Percentiles rank a stretch among this genome's conserved stretches.
phyloP scores from a whole-genome alignment of 106 monocot species.

The Platanthera zijinensis region DNA sequence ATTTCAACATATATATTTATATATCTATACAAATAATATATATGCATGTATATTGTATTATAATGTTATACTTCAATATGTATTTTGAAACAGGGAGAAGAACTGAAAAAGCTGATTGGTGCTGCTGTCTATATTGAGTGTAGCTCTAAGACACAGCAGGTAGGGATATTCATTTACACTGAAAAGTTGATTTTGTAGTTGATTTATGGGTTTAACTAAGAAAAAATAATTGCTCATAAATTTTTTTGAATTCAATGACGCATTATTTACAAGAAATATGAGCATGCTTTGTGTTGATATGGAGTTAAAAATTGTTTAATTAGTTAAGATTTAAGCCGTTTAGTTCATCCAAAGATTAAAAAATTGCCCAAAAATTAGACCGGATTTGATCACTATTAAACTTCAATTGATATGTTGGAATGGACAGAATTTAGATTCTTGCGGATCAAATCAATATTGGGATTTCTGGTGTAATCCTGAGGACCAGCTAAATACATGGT shows the following conservation, averaged over 20 bases:
- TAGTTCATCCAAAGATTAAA: too few relatives aligned
- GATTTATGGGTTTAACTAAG: not conserved
- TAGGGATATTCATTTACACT: conserved; percentile 6
- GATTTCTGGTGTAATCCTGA: too few relatives aligned
- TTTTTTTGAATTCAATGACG: not conserved
- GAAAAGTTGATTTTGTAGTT: not conserved
- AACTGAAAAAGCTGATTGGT: conserved; percentile 62
- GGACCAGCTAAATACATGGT: too few relatives aligned
- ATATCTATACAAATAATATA: too few relatives aligned
- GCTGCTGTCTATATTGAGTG: conserved; percentile 66
- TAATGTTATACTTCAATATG: not conserved
- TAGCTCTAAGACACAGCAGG: conserved; percentile 86
- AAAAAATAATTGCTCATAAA: not conserved
- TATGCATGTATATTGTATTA: not conserved
- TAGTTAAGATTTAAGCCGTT: too few relatives aligned
- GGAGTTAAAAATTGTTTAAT: too few relatives aligned
- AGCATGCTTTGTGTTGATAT: not conserved
- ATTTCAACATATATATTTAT: too few relatives aligned
- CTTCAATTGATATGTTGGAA: too few relatives aligned
- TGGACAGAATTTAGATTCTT: too few relatives aligned
- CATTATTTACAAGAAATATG: not conserved
- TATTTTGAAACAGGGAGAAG: conserved; percentile 50
- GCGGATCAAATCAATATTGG: too few relatives aligned
- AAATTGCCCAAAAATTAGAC: too few relatives aligned
- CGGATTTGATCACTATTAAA: too few relatives aligned